Evolutionary conservation across 2,329 filamentous ascomycete species (phyloP), one percentile per base, ranked within the genome.

Genomic region (Aureobasidium subglaciale): DNA sequence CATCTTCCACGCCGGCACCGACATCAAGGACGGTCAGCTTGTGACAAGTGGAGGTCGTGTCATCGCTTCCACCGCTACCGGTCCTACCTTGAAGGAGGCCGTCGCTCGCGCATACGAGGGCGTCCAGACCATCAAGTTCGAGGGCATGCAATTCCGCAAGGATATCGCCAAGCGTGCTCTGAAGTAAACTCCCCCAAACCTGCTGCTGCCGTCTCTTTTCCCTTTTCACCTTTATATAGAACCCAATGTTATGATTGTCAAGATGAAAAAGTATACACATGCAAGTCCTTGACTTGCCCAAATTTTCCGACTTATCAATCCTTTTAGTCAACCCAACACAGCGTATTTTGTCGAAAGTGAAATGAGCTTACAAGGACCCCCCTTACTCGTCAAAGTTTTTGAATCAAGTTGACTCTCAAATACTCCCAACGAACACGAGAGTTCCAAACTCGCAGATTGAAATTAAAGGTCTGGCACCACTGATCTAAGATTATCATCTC

Each of bases 1-100:
- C 59, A 84, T 87, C 59, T 99, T 99, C 82, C 93, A 99, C 68
- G 93, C 93, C 5, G 93, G 93, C 25, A 99, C 93, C 2, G 79
- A 79, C 35, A 69, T 89, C 15, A 75, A 80, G 9, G 79, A 83
- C 32, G 75, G 73, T 16, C 76, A 84, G 59, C 77, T 97, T 18
- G 79, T 84, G 65, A 92, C 90, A 0, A 81, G 87, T 0, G 93
- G 93, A 43, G 93, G 93, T 1, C 85, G 93, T 56, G 93, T 99
- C 30, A 96, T 99, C 66, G 91, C 92, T 15, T 85, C 90, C n/a
- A 95, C 88, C 34, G 88, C 91, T 1, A 87, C 85, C 1, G 87
- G 83, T 1, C 78, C 80, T 1, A 87, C 85, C 11, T 81, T 99
- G 1, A 82, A 89, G 64, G 85, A 87, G 52, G 93, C 93, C 0